Evolutionary conservation across 116 monocot species (phyloP).

Genomic region (Phalaenopsis hybrid): DNA sequence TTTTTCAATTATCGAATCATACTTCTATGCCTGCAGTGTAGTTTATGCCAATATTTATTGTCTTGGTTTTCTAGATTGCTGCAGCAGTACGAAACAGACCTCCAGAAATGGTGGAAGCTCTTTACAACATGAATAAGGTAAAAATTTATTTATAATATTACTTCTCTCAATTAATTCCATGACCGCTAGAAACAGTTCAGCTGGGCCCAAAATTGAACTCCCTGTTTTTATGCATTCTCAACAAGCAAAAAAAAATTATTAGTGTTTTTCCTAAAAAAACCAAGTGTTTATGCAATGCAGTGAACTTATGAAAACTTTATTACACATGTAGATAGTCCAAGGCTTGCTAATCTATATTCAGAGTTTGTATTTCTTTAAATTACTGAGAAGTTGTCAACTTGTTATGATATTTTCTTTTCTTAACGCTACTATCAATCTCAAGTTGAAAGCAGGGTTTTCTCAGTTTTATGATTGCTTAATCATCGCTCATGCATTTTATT

Average conservation of each 20-base stretch:
- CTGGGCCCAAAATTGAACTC: background rate
- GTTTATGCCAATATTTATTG: background rate
- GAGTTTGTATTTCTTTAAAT: background rate
- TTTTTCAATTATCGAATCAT: background rate
- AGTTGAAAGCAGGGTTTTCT: background rate
- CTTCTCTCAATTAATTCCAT: background rate
- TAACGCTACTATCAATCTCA: background rate
- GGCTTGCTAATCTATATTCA: background rate
- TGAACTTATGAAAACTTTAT: background rate
- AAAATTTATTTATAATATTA: background rate
- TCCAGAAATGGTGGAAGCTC: conserved; percentile 87
- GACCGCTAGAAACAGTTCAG: background rate
- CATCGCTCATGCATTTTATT: background rate
- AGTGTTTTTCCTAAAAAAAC: background rate
- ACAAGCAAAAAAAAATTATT: background rate
- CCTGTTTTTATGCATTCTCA: background rate
- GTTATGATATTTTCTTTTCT: background rate
- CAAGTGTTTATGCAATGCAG: background rate
- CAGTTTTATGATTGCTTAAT: background rate
- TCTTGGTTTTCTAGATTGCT: conserved; percentile 56
- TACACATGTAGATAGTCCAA: background rate
- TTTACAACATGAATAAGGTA: conserved; percentile 93
- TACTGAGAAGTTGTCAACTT: background rate
- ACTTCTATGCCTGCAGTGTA: background rate
- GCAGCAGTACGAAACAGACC: conserved; percentile 60